Base-by-base conservation (phyloP, 2,329 filamentous ascomycete species). In the Xylaria arbuscula region DNA sequence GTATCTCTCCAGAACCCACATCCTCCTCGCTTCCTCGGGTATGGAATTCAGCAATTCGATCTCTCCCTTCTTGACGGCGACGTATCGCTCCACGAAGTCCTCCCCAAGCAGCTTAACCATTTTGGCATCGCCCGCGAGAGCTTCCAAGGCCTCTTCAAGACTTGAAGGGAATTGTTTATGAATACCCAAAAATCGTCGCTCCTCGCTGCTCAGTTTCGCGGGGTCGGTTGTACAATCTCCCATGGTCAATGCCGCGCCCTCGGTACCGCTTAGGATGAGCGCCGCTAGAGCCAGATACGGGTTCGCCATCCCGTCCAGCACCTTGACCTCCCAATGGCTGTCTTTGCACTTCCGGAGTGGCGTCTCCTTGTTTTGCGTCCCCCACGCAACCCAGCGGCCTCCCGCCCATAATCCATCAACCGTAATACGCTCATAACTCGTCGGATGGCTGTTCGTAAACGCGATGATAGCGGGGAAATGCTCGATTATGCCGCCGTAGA, bases 341-440 rank as follows among this genome's bases (percentile, higher is more conserved):
- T 78, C 81, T 2, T 82, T 81, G 56, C 93, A 86, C 76, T 91
- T 90, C 13, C 93, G 87, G 10, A 97, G 82, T 0, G 93, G 90
- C 4, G 88, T 84, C 81, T 95, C 92, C 19, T 92, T 88, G 78
- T 96, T 96, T 80, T 96, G 90, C 4, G 89, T 92, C 13, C 93
- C 93, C 93, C 92, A 97, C 0, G 90, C 82, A 0, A 94, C 87
- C 89, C 90, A 94, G 8, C 89, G 87, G 0, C 92, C 92, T n/a
- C 92, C 92, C 0, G 92, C 87, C 93, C 92, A 96, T 67, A 82
- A 83, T n/a, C 92, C 87, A 62, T 93, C 89, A 1, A 81, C 79
- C 11, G 28, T 28, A 5, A 92, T 84, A 4, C 93, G 87, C 42
- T 87, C 86, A 78, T 96, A 96, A 77, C 90, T 93, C 0, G 84